Base-by-base conservation (phyloP, 2,329 filamentous ascomycete species). In the Trichoderma gracile region DNA sequence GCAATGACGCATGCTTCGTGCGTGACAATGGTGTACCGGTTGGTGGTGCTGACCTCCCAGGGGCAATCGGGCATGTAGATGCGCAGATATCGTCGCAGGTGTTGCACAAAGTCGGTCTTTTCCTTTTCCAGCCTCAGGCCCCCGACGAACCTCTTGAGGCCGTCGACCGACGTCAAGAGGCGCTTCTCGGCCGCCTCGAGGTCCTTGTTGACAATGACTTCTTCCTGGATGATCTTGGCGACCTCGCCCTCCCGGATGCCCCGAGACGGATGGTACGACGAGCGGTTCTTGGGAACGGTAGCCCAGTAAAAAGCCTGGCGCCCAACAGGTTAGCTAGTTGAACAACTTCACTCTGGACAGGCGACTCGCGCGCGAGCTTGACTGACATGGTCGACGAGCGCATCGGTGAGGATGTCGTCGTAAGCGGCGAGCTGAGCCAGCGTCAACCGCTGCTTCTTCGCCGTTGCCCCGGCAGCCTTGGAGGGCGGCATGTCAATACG, bases 351-450 rank as follows among this genome's bases (percentile, higher is more conserved):
- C 33, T 15, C n/a, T 50, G 25, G 15, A 30, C 6, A 55, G 25
- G n/a, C n/a, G 19, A 19, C n/a, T 30, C 19, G 21, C n/a, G 54
- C 42, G 21, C 52, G 33, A 8, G 50, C 56, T 65, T 55, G 42
- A 84, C 90, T 79, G 84, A 97, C 94, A 80, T 94, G 92, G 78
- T 99, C 95, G 67, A 99, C 89, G 60, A 99, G 87, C 70, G 92
- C 91, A 84, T 99, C 95, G 8, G 95, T 99, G 67, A 96, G 82
- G 69, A 98, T 89, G 78, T 99, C 95, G 79, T 99, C 95, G 80
- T 98, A 98, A 56, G 90, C 89, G 38, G 93, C 90, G 72, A 99
- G 81, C 81, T 96, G 93, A 66, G 89, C 88, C 71, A 98, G 82
- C 8, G 93, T 97, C 71, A 99, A 83, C 67, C 87, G 86, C 74